phyloP scores from a whole-genome alignment of 345 rosid genomes.

The Gossypium longicalyx region DNA sequence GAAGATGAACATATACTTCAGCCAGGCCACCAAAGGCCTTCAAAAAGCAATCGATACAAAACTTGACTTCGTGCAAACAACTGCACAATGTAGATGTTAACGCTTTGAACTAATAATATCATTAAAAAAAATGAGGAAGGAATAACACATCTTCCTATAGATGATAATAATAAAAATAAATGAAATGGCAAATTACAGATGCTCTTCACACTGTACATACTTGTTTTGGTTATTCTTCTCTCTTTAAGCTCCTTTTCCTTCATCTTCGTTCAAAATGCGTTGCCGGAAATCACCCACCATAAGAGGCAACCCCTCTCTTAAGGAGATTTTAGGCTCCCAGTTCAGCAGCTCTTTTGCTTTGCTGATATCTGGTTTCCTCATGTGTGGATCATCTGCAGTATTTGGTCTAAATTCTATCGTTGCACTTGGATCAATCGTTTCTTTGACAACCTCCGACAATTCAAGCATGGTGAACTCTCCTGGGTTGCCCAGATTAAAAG shows the following conservation, averaged over 20 bases:
- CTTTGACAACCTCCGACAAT: conserved; percentile 95
- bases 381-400: conserved; percentile 95
- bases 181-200: conserved; percentile 25
- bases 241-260: conserved; percentile 57
- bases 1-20: conserved; percentile 1
- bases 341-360: conserved; percentile 84
- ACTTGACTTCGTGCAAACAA: conserved; percentile 9
- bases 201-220: conserved; percentile 42
- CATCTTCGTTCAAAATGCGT: conserved; percentile 80
- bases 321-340: conserved; percentile 87
- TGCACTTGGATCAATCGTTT: conserved; percentile 90
- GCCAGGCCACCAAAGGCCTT: not conserved
- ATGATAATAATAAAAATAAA: conserved; percentile 13
- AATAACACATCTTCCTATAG: conserved; percentile 13
- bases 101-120: not conserved
- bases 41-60: conserved; percentile 4
- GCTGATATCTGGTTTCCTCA: conserved; percentile 90
- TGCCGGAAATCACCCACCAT: conserved; percentile 91
- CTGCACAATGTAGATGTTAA: not conserved
- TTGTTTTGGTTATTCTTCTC: not conserved
- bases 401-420: conserved; percentile 82
- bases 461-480: conserved; percentile 99
- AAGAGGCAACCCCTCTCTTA: conserved; percentile 81
- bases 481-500: conserved; percentile 95
- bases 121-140: not conserved